phyloP scores from a whole-genome alignment of 345 rosid genomes.

The Litchi chinensis region DNA sequence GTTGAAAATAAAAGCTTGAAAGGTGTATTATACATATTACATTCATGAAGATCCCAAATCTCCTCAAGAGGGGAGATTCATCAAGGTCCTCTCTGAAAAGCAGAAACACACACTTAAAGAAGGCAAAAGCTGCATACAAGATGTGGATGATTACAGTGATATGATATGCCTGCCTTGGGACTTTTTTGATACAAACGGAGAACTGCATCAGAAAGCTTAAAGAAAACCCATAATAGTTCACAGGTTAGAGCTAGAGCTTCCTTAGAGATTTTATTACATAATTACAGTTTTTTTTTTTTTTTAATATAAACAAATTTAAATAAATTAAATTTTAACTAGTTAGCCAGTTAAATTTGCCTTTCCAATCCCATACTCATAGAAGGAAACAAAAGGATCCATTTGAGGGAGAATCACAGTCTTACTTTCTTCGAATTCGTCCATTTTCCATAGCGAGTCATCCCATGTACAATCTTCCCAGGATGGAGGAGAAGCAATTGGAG shows the following conservation, averaged over 20 bases:
- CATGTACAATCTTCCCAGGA: conserved; percentile 55
- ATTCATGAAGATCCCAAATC: conserved; percentile 29
- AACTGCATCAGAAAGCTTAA: too few relatives aligned
- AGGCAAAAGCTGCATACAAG: conserved; percentile 21
- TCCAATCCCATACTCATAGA: conserved; percentile 41
- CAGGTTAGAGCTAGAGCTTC: conserved; percentile 44
- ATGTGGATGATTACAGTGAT: conserved; percentile 30
- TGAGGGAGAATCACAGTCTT: conserved; percentile 56
- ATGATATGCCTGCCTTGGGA: background rate
- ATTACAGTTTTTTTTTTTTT: background rate
- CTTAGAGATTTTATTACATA: conserved; percentile 28
- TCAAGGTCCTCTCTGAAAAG: conserved; percentile 27
- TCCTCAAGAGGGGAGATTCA: conserved; percentile 33
- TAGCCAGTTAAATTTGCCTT: conserved; percentile 46
- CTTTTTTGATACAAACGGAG: too few relatives aligned
- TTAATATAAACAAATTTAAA: conserved; percentile 47
- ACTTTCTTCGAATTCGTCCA: conserved; percentile 50
- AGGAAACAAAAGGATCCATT: conserved; percentile 37
- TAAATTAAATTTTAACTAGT: conserved; percentile 59
- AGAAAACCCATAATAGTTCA: background rate
- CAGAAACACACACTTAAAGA: conserved; percentile 37
- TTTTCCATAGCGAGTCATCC: conserved; percentile 72
- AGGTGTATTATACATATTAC: conserved; percentile 40
- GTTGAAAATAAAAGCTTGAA: conserved; percentile 20
- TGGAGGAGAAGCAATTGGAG: conserved; percentile 50